Base-by-base conservation (phyloP, 148 eudicot species). In the Rhododendron williamsianum region DNA sequence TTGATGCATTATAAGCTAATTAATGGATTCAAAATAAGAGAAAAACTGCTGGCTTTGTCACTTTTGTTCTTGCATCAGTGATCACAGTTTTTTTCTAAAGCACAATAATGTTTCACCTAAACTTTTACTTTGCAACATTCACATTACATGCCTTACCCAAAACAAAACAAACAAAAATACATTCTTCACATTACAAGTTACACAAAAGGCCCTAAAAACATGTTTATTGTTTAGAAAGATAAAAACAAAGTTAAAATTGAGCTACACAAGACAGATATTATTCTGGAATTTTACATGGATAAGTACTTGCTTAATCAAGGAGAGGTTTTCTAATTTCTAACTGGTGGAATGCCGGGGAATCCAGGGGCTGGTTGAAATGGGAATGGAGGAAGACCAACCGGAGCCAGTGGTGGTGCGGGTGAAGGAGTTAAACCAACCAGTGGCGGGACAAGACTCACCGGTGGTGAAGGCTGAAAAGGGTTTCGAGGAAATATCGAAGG, bases 311-410 rank as follows among this genome's bases (percentile, higher is more conserved):
- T 18, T 82, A 60, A 87, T 88, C 87, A 90, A 76, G 88, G 88
- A 25, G 82, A 36, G 78, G 51, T 35, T 83, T 85, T 63, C 74
- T 78, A 41, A 41, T 41, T 69, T 18, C 78, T 46, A 77, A 87
- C 78, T 15, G 90, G 86, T 35, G 91, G 90, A 84, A 60, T 63
- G 21, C 87, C 89, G 6, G 92, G 91, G 72, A 88, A 86, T 3
- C 90, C 91, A 4, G 87, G 93, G n/a, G 85, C 30, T n/a, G 92
- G 92, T 85, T 83, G 82, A 87, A 90, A 87, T n/a, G 89, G 92
- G 82, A 85, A 83, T 18, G 88, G 88, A 45, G 91, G 91, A 71
- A 88, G 48, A 76, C 87, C 91, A 87, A 83, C 38, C 19, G 81
- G 83, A 69, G 65, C 35, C n/a, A 85, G 78, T 5, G 91, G 88